These are phyloP conservation scores for Claviceps sp. DNA, from an alignment of 2,329 filamentous ascomycete genomes.

Conservation along the genomic window DNA sequence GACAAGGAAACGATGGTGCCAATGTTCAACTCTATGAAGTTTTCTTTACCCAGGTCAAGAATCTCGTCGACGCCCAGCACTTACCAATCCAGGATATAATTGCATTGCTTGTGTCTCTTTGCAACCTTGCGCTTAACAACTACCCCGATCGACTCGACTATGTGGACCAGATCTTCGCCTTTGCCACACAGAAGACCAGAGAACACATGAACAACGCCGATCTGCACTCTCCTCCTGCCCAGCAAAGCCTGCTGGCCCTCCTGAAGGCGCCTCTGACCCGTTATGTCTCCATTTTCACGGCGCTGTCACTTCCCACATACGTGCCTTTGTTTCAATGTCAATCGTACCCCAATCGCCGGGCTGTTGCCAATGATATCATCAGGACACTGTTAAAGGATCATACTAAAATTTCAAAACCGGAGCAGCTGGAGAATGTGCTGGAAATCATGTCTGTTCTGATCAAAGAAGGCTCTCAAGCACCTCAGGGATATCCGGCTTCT, in stretches of 20 bases:
- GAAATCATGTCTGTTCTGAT: conserved; percentile 84
- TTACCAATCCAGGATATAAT: conserved; percentile 91
- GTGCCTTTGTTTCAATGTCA: conserved; percentile 82
- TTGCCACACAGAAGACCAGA: conserved; percentile 72
- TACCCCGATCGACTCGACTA: conserved; percentile 90
- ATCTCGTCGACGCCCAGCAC: conserved; percentile 80
- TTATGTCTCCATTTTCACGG: conserved; percentile 93
- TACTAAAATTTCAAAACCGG: conserved; percentile 61
- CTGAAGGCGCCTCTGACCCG: conserved; percentile 82
- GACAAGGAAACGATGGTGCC: conserved; percentile 31
- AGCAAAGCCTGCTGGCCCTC: conserved; percentile 78
- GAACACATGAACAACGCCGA: conserved; percentile 94
- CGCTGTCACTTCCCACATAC: conserved; percentile 81
- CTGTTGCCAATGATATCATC: conserved; percentile 80
- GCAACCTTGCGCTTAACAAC: conserved; percentile 88
- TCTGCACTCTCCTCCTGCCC: conserved; percentile 73
- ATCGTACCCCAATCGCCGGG: conserved; percentile 80
- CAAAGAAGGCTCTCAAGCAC: conserved; percentile 76
- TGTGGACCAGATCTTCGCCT: conserved; percentile 84
- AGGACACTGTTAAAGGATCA: conserved; percentile 71
- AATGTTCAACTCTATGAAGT: conserved; percentile 90
- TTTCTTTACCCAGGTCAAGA: conserved; percentile 92
- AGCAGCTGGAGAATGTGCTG: conserved; percentile 77
- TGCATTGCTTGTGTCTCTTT: conserved; percentile 81
- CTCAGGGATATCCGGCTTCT: conserved; percentile 72